A percentile compares a stretch with the other conserved stretches of the same genome.
phyloP scores from a whole-genome alignment of 2,329 filamentous ascomycete genomes.

The Plectosphaerella sp. region DNA sequence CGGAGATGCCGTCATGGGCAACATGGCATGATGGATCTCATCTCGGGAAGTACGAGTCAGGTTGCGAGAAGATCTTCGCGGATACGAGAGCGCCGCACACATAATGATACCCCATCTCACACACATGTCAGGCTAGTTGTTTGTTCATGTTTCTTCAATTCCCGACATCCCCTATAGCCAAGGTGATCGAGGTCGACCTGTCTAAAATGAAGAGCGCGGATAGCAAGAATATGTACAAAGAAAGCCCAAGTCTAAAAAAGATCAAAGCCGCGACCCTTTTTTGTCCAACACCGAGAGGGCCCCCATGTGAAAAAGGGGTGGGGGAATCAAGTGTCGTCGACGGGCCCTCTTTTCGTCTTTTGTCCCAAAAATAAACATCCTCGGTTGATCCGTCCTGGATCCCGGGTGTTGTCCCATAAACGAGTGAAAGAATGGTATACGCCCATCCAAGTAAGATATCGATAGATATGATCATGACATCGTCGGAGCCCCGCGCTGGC shows the following conservation, averaged over 20 bases:
- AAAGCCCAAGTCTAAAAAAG: neutral
- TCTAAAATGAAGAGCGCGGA: neutral
- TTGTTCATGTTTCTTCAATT: no score
- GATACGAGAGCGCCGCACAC: neutral
- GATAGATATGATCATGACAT: neutral
- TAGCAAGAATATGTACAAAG: neutral
- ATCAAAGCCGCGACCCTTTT: neutral
- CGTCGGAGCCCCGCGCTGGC: neutral
- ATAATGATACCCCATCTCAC: neutral
- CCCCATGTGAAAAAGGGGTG: neutral
- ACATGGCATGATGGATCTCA: neutral
- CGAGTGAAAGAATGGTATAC: neutral
- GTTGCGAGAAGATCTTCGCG: no score
- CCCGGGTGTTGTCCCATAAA: neutral
- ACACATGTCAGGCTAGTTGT: neutral
- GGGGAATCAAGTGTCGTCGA: no score
- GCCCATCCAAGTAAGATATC: neutral
- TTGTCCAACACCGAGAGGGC: neutral
- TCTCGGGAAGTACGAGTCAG: no score
- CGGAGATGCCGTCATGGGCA: neutral
- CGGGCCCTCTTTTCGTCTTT: neutral
- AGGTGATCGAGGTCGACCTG: neutral
- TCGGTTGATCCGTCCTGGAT: neutral
- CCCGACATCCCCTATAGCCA: neutral
- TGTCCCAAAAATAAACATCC: neutral